phyloP scores from a whole-genome alignment of 2,329 filamentous ascomycete genomes.

The Trichoderma guizhouense region DNA sequence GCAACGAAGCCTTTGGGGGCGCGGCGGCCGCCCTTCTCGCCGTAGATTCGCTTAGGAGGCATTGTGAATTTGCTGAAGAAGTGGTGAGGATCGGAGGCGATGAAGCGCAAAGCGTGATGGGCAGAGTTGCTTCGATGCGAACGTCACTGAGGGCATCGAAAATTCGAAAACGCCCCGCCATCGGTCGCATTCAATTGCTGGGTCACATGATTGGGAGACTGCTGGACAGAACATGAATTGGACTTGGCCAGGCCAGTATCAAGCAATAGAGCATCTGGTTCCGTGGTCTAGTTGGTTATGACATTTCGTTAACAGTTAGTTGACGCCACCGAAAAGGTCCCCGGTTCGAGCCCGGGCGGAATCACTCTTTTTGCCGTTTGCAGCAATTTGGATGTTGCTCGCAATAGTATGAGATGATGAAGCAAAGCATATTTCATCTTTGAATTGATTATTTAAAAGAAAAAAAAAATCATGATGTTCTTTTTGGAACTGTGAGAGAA shows the following conservation, averaged over 20 bases:
- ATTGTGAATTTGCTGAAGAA: conserved; percentile 41
- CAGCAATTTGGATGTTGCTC: not conserved
- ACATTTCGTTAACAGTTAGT: conserved; percentile 21
- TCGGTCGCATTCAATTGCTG: conserved; percentile 16
- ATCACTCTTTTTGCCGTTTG: conserved; percentile 17
- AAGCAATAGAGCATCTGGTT: conserved; percentile 5
- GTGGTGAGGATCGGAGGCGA: not conserved
- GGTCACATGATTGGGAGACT: conserved; percentile 27
- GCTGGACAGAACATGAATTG: not conserved
- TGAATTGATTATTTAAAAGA: too few relatives aligned
- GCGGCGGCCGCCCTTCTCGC: conserved; percentile 45
- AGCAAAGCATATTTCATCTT: too few relatives aligned
- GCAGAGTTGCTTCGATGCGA: conserved; percentile 6
- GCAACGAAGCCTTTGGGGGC: conserved; percentile 51
- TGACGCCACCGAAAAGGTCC: conserved; percentile 21
- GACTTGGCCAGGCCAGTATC: not conserved
- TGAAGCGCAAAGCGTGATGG: not conserved
- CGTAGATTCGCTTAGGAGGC: conserved; percentile 60
- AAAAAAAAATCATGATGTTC: too few relatives aligned
- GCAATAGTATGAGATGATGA: not conserved
- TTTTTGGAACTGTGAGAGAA: too few relatives aligned
- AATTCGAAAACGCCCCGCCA: conserved; percentile 28
- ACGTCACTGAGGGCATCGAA: conserved; percentile 20
- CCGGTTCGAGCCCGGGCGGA: conserved; percentile 22
- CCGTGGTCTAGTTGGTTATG: conserved; percentile 23